A percentile compares a stretch with the other conserved stretches of the same genome.
Conservation (phyloP, 495 filamentous ascomycete genomes). For the Aspergillus asperescens region DNA sequence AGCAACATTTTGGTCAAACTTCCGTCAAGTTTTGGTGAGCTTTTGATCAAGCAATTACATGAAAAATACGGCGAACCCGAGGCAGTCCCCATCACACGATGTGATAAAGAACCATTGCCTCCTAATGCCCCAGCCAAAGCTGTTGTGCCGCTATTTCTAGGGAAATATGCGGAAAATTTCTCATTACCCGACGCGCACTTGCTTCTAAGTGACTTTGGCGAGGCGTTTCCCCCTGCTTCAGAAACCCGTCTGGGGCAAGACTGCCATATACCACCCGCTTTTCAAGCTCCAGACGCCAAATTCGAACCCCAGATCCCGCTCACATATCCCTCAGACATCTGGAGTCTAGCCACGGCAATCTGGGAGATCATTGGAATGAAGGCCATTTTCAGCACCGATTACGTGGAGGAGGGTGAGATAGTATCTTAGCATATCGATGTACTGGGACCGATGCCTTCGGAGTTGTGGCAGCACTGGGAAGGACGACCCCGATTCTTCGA, state of each 20-base stretch:
- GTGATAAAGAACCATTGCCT: slow-evolving; percentile 15
- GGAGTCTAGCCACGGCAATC: slow-evolving; percentile 31
- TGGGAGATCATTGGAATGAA: slow-evolving; percentile 39
- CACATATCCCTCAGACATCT: slow-evolving; percentile 32
- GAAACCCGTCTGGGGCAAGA: slow-evolving; percentile 25
- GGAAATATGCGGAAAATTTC: slow-evolving; percentile 28
- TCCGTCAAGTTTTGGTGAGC: slow-evolving; percentile 25
- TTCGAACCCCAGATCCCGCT: slow-evolving; percentile 27
- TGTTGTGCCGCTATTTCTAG: slow-evolving; percentile 13
- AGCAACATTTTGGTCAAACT: slow-evolving; percentile 35
- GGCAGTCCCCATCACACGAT: slow-evolving; percentile 3
- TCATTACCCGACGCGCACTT: slow-evolving; percentile 21
- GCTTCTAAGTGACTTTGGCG: slow-evolving; percentile 34
- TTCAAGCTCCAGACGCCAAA: slow-evolving; percentile 30
- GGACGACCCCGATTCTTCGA: slow-evolving; percentile 23
- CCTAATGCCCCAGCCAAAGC: background rate
- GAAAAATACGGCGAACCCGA: slow-evolving; percentile 26
- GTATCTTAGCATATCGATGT: slow-evolving; percentile 27
- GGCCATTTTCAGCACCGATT: slow-evolving; percentile 29
- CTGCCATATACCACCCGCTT: slow-evolving; percentile 26
- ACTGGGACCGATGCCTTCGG: slow-evolving; percentile 27
- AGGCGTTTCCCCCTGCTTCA: slow-evolving; percentile 24
- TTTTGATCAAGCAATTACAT: slow-evolving; percentile 29
- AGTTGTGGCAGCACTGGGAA: slow-evolving; percentile 31
- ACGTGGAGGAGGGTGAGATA: slow-evolving; percentile 22